A percentile compares a stretch with the other conserved stretches of the same genome.
Conservation (phyloP, 2,329 filamentous ascomycete genomes). For the Penicillium sp. region DNA sequence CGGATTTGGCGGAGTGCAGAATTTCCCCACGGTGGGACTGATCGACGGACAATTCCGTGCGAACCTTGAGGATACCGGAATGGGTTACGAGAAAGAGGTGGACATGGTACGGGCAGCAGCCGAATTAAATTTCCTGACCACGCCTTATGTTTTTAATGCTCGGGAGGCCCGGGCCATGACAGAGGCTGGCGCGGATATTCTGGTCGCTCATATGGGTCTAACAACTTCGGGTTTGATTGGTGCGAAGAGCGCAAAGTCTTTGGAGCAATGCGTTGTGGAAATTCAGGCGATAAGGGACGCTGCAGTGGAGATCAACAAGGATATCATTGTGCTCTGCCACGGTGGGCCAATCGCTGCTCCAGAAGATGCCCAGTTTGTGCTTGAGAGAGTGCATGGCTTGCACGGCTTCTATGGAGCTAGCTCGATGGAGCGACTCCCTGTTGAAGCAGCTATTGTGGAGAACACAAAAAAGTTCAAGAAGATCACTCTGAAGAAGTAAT, state of each 20-base stretch:
- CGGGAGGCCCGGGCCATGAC: conserved; percentile 55
- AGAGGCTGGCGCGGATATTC: conserved; percentile 65
- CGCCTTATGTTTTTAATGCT: conserved; percentile 57
- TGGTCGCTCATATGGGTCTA: conserved; percentile 71
- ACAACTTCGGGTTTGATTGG: conserved; percentile 69
- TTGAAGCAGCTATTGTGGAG: too few species aligned
- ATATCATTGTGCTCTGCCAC: conserved; percentile 70
- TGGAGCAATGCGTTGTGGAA: conserved; percentile 66
- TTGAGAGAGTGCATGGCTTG: conserved; percentile 34
- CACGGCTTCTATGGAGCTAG: too few species aligned
- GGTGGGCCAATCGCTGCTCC: conserved; percentile 69
- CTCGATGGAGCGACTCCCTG: too few species aligned
- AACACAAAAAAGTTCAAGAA: too few species aligned
- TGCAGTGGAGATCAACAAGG: conserved; percentile 53
- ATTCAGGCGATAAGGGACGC: conserved; percentile 68
- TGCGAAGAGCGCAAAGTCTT: conserved; percentile 61
- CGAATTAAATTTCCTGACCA: too few species aligned
- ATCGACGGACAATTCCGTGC: too few species aligned
- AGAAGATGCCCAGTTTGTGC: conserved; percentile 65
- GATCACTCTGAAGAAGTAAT: too few species aligned
- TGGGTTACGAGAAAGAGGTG: conserved; percentile 69
- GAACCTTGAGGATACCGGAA: conserved; percentile 65
- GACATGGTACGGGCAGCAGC: conserved; percentile 57
- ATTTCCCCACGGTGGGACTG: too few species aligned
- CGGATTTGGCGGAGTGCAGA: too few species aligned